phyloP scores from a whole-genome alignment of 2,329 filamentous ascomycete species.

The Coleophoma cylindrospora region DNA sequence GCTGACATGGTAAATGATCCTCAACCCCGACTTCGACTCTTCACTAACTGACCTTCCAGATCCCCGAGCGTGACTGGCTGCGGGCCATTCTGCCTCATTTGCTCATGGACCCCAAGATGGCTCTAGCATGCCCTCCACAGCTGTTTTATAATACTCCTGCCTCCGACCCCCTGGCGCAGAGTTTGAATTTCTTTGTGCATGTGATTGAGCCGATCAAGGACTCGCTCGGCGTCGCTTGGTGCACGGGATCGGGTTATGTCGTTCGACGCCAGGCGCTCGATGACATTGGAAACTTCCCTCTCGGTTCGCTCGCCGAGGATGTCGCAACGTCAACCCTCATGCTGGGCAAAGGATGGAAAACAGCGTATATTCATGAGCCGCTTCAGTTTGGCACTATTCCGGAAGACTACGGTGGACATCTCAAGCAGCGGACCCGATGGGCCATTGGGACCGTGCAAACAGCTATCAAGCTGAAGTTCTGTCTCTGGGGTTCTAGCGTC shows the following conservation, averaged over 20 bases:
- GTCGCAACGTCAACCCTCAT: conserved; percentile 51
- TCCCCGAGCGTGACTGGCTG: conserved; percentile 53
- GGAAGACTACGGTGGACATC: conserved; percentile 45
- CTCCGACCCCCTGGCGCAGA: conserved; percentile 48
- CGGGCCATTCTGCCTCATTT: conserved; percentile 51
- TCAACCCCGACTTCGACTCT: too few species aligned
- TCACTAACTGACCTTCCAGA: conserved; percentile 18
- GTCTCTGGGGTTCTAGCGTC: conserved; percentile 43
- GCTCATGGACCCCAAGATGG: conserved; percentile 20
- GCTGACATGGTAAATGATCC: conserved; percentile 46
- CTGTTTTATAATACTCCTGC: conserved; percentile 56
- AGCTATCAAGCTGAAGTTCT: conserved; percentile 53
- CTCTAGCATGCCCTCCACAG: conserved; percentile 11
- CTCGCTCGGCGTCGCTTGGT: conserved; percentile 47
- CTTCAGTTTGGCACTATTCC: conserved; percentile 54
- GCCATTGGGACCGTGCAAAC: conserved; percentile 51
- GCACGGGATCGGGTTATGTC: conserved; percentile 55
- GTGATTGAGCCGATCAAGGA: conserved; percentile 35
- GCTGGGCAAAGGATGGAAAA: conserved; percentile 54
- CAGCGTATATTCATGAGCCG: conserved; percentile 51
- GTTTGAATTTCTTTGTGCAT: conserved; percentile 51
- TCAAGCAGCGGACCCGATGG: conserved; percentile 51
- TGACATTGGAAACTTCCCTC: conserved; percentile 54
- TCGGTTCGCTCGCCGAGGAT: conserved; percentile 53
- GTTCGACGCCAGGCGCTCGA: conserved; percentile 51